These are phyloP conservation scores for Paracorniculantispora psalliotae DNA, from an alignment of 2,329 filamentous ascomycete species.

Conservation along the genomic window DNA sequence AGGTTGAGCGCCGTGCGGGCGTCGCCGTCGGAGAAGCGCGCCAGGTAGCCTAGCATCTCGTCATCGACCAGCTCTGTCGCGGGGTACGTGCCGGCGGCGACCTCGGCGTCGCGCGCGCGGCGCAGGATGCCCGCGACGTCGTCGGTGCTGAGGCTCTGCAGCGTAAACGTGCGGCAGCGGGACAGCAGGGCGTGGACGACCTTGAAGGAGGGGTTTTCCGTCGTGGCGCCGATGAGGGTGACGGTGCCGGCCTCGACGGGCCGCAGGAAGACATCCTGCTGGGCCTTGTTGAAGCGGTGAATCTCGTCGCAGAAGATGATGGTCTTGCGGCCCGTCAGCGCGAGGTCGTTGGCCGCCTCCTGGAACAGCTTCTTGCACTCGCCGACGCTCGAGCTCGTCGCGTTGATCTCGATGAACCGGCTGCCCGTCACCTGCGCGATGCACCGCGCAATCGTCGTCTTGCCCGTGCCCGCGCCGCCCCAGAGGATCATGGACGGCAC, in stretches of 20 bases:
- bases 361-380: slow-evolving; percentile 91
- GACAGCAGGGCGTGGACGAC: slow-evolving; percentile 83
- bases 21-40: slow-evolving; percentile 85
- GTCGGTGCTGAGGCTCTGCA: slow-evolving; percentile 67
- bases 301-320: slow-evolving; percentile 99
- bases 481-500: slow-evolving; percentile 96
- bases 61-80: slow-evolving; percentile 62
- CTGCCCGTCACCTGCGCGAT: slow-evolving; percentile 78
- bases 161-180: slow-evolving; percentile 83
- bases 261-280: slow-evolving; percentile 91
- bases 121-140: slow-evolving; percentile 69
- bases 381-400: slow-evolving; percentile 78
- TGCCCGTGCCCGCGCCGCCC: slow-evolving; percentile 76
- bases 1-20: slow-evolving; percentile 90
- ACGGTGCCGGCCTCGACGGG: slow-evolving; percentile 89
- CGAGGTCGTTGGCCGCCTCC: slow-evolving; percentile 75
- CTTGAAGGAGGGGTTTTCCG: slow-evolving; percentile 94
- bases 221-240: slow-evolving; percentile 90
- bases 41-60: slow-evolving; percentile 74
- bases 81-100: slow-evolving; percentile 29
- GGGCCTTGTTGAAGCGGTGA: slow-evolving; percentile 82
- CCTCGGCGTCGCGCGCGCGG: slow-evolving; percentile 65
- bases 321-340: slow-evolving; percentile 80
- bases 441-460: slow-evolving; percentile 88
- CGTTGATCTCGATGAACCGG: slow-evolving; percentile 93